Percentiles rank a stretch among this genome's conserved stretches.
phyloP scores from a whole-genome alignment of 495 filamentous ascomycete genomes.

The Melanomma pulvis-pyrius region DNA sequence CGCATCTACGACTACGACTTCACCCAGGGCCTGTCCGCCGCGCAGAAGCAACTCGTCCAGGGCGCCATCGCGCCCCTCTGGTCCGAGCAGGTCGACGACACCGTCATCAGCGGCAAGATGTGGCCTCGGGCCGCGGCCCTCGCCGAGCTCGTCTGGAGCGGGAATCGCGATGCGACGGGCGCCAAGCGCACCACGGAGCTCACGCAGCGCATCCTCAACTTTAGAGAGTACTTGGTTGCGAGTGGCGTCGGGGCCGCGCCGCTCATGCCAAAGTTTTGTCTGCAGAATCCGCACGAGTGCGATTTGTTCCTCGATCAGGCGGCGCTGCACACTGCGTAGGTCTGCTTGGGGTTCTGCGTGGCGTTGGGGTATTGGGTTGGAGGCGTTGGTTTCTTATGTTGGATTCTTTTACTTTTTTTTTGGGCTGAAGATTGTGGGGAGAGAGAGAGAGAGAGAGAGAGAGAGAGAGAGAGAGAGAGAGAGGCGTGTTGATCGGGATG shows the following conservation, averaged over 20 bases:
- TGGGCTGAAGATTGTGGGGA: too few species aligned
- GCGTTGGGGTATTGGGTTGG: too few species aligned
- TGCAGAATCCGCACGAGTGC: slow-evolving; percentile 60
- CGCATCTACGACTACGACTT: slow-evolving; percentile 65
- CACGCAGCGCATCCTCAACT: slow-evolving; percentile 60
- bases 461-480: too few species aligned
- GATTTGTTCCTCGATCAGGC: slow-evolving; percentile 57
- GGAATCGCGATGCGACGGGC: slow-evolving; percentile 54
- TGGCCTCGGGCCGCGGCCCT: slow-evolving; percentile 61
- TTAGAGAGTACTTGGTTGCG: slow-evolving; percentile 60
- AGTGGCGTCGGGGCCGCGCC: slow-evolving; percentile 55
- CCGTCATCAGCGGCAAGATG: slow-evolving; percentile 52
- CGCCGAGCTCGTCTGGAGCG: slow-evolving; percentile 58
- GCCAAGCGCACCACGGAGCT: slow-evolving; percentile 55
- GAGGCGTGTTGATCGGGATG: too few species aligned
- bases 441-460: too few species aligned
- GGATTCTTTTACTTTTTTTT: too few species aligned
- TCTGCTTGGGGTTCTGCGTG: too few species aligned
- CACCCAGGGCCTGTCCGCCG: slow-evolving; percentile 52
- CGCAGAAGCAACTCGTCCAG: slow-evolving; percentile 52
- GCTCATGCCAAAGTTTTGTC: slow-evolving; percentile 58
- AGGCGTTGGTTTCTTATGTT: too few species aligned
- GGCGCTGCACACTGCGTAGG: slow-evolving; percentile 38
- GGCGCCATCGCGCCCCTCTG: slow-evolving; percentile 58
- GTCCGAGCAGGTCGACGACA: slow-evolving; percentile 60